phyloP scores from a whole-genome alignment of 208 protist genomes.

The Wallacemonas sp. region DNA sequence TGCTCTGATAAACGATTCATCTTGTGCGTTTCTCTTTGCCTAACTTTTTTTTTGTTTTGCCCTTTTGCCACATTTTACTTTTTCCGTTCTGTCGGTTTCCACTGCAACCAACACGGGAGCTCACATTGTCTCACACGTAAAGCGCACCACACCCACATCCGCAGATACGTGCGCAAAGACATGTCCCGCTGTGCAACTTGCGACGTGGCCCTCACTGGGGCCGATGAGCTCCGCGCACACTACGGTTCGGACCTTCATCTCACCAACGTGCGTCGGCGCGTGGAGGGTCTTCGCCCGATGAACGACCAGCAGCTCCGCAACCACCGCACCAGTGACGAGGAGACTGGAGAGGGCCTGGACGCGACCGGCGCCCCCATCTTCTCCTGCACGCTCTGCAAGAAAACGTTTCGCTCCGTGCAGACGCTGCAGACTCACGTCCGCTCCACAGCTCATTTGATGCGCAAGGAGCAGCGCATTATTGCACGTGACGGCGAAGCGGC shows the following conservation, averaged over 20 bases:
- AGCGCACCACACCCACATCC: too few relatives aligned
- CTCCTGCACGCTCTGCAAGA: conserved; percentile 91
- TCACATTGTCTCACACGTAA: too few relatives aligned
- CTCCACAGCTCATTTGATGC: conserved; percentile 89
- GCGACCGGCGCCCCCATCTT: conserved; percentile 54
- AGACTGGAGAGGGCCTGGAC: conserved; percentile 30
- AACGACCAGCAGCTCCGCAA: conserved; percentile 59
- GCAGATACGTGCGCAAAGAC: too few relatives aligned
- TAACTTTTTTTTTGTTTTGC: neutral
- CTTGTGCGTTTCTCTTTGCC: conserved; percentile 2
- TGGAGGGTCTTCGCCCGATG: conserved; percentile 75
- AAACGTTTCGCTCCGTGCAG: conserved; percentile 87
- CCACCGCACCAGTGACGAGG: conserved; percentile 18
- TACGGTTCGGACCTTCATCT: conserved; percentile 83
- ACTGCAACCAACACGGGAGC: too few relatives aligned
- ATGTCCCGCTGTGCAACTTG: conserved; percentile 84
- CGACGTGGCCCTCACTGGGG: conserved; percentile 52
- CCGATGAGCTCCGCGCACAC: conserved; percentile 58
- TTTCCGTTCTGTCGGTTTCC: too few relatives aligned
- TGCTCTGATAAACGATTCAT: neutral
- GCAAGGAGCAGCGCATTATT: conserved; percentile 90
- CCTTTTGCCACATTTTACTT: neutral
- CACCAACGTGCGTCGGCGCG: conserved; percentile 81
- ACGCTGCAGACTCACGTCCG: conserved; percentile 89
- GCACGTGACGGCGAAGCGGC: conserved; percentile 78